These are phyloP conservation scores for Podaxis sp. DNA, from an alignment of 768 basidiomycete genomes.

Conservation along the genomic window DNA sequence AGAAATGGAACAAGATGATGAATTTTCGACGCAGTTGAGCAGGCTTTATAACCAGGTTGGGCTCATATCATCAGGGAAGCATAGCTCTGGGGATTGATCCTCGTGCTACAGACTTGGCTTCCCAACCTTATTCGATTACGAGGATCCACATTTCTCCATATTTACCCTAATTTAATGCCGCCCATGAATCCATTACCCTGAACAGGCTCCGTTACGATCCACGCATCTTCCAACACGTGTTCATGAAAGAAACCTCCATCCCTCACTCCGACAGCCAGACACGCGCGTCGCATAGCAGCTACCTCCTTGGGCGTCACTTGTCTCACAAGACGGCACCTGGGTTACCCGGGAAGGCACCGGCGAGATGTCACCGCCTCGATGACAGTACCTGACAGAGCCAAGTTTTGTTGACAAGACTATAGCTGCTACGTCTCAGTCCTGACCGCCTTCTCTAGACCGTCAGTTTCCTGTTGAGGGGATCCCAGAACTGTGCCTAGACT, in stretches of 20 bases:
- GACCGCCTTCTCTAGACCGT: neutral
- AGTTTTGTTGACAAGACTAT: slow-evolving; percentile 18
- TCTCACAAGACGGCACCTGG: neutral
- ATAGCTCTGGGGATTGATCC: slow-evolving; percentile 2
- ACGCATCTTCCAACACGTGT: slow-evolving; percentile 7
- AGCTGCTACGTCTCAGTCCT: slow-evolving; percentile 10
- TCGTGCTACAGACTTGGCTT: slow-evolving; percentile 4
- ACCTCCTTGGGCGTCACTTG: slow-evolving; percentile 23
- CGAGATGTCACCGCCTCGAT: neutral
- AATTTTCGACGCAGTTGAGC: slow-evolving; percentile 3
- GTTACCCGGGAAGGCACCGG: too few relatives aligned
- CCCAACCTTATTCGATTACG: slow-evolving; percentile 3
- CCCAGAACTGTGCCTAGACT: slow-evolving; percentile 26
- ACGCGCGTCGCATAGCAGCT: slow-evolving; percentile 21
- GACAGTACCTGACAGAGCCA: slow-evolving; percentile 2
- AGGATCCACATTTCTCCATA: slow-evolving; percentile 12
- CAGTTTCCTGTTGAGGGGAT: neutral
- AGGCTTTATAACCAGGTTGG: slow-evolving; percentile 4
- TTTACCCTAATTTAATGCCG: neutral
- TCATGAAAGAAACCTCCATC: neutral
- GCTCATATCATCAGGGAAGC: slow-evolving; percentile 7
- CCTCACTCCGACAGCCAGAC: slow-evolving; percentile 18
- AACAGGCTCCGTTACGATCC: neutral
- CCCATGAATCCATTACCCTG: neutral
- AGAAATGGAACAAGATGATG: slow-evolving; percentile 3